Evolutionary conservation across 805 yeast genomes (phyloP).

Genomic region (Lachancea dasiensis): DNA sequence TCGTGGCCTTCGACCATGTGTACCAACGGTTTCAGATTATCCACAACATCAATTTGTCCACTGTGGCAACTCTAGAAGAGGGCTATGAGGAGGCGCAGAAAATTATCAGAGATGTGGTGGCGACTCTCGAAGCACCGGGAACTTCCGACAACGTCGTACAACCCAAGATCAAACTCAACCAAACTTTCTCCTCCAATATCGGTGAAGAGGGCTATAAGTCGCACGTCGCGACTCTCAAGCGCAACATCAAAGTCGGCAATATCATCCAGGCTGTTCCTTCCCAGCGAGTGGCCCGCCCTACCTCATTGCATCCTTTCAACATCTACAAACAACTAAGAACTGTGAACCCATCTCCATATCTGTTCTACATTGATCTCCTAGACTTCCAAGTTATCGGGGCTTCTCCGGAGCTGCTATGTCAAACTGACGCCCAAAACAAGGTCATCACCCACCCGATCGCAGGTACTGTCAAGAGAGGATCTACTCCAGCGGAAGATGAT

Average conservation of each 20-base stretch:
- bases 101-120: conserved; percentile 53
- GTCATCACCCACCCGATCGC: conserved; percentile 96
- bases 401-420: conserved; percentile 89
- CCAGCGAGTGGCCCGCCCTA: conserved; percentile 92
- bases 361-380: conserved; percentile 85
- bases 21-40: conserved; percentile 89
- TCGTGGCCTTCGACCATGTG: conserved; percentile 90
- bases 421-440: conserved; percentile 63
- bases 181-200: conserved; percentile 76
- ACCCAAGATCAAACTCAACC: conserved; percentile 59
- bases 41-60: conserved; percentile 57
- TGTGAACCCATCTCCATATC: conserved; percentile 95
- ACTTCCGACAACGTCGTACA: conserved; percentile 66
- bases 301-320: conserved; percentile 93
- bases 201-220: conserved; percentile 90
- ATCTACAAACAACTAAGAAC: conserved; percentile 90
- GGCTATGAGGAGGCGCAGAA: conserved; percentile 49
- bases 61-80: conserved; percentile 29
- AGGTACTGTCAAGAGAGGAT: conserved; percentile 90
- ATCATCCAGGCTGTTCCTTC: conserved; percentile 98
- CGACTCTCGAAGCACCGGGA: conserved; percentile 39
- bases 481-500: conserved; percentile 88
- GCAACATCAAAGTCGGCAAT: conserved; percentile 85
- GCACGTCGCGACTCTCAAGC: conserved; percentile 69
- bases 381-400: conserved; percentile 97